Base-by-base conservation (phyloP, 495 filamentous ascomycete species). In the Apodospora peruviana region DNA sequence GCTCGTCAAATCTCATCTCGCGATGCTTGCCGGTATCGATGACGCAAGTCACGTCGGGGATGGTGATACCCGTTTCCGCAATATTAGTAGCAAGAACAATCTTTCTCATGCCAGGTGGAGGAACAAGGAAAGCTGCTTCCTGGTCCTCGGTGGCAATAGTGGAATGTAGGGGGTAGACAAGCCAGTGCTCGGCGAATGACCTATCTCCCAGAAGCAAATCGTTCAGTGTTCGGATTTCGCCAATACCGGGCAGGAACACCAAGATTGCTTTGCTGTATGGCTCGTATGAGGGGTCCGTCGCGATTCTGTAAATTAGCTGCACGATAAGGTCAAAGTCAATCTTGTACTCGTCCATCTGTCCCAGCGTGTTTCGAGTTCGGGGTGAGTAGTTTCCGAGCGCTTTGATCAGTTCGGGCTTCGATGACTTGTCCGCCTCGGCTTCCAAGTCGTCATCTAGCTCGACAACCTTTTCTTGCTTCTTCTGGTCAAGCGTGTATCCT, bases 61-160 rank as follows among this genome's bases (percentile, higher is more conserved):
- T 97, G 0, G 91, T 97, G 57, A 97, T 95, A 68, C 90, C 91
- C 0, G 91, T 97, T 60, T 97, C 91, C 19, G 91, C 91, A 59
- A 97, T 96, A 59, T 97, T 97, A 8, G 91, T 98, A 4, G 91
- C 88, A 39, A 96, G 78, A 3, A 96, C 90, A 50, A 96, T 93
- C 69, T 96, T 97, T 47, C 90, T 76, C 35, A 80, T 75, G 5
- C 88, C 91, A 14, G 75, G 74, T 1, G 89, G 90, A 8, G 93
- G 91, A 2, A 95, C 70, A 1, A 85, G 70, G 60, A 98, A 96
- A 2, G 91, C 93, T 38, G 82, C 81, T 65, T 96, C 91, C 68
- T 96, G 93, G 20, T 96, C 91, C 57, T 96, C 93, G 45, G 84
- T 95, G n/a, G 91, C 85, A 59, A 98, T 94, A 2, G 86, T 89